These are phyloP conservation scores for Trypanosoma scelopori DNA, from an alignment of 208 protist species.

Conservation along the genomic window DNA sequence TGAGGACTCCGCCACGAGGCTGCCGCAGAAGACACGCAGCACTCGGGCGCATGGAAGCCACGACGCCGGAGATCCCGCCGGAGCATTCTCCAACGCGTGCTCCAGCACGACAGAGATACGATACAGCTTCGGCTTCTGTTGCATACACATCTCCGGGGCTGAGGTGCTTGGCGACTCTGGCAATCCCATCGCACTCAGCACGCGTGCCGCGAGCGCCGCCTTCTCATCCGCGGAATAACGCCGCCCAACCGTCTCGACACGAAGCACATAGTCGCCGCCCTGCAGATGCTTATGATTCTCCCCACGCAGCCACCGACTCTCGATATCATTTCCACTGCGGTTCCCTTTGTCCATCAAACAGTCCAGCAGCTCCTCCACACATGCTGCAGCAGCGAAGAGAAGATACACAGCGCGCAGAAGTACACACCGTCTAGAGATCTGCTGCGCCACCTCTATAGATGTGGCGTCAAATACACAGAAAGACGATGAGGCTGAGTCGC, in stretches of 20 bases:
- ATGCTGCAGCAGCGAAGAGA: slow-evolving; percentile 46
- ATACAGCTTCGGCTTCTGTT: slow-evolving; percentile 19
- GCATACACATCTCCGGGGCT: not conserved
- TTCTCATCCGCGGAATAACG: slow-evolving; percentile 61
- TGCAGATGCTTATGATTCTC: not conserved
- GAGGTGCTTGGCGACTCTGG: not conserved
- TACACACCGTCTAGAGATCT: slow-evolving; percentile 18
- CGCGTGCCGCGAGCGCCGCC: slow-evolving; percentile 26
- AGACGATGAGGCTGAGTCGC: slow-evolving; percentile 5
- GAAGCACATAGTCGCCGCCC: not conserved
- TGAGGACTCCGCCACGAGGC: slow-evolving; percentile 32
- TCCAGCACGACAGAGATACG: slow-evolving; percentile 60
- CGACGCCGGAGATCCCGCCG: slow-evolving; percentile 28
- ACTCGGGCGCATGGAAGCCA: slow-evolving; percentile 45
- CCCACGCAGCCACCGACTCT: not conserved
- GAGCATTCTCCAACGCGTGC: slow-evolving; percentile 46
- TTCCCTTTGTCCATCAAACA: not conserved
- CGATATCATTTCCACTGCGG: not conserved
- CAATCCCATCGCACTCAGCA: not conserved
- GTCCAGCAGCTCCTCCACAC: slow-evolving; percentile 44
- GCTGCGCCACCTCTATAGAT: slow-evolving; percentile 4
- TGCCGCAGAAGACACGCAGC: slow-evolving; percentile 48
- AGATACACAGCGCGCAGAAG: slow-evolving; percentile 27
- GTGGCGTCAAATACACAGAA: slow-evolving; percentile 27
- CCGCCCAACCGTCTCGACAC: slow-evolving; percentile 74